These are phyloP conservation scores for Apostasia shenzhenica DNA, from an alignment of 106 monocot species.

Conservation along the genomic window DNA sequence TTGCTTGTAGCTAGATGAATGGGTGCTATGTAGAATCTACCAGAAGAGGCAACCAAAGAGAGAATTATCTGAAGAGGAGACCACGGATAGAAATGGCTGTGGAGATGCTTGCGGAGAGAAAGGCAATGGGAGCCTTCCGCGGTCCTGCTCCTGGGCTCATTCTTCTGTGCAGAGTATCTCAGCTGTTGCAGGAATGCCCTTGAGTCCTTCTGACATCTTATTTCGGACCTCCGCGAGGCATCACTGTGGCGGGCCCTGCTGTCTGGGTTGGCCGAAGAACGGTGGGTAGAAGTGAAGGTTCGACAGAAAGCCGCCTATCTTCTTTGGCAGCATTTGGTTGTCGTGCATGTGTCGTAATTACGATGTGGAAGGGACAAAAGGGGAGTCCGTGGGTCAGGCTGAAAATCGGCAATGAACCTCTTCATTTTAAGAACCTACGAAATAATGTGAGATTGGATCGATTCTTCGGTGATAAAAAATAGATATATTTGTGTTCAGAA, in stretches of 20 bases:
- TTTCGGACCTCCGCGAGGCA: background rate
- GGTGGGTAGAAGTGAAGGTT: background rate
- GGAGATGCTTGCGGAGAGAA: background rate
- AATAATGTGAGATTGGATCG: too few species aligned
- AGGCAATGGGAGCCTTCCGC: background rate
- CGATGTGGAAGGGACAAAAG: background rate
- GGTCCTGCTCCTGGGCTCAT: constrained; percentile 3
- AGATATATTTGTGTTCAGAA: too few species aligned
- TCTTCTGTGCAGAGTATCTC: background rate
- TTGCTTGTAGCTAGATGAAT: constrained; percentile 19
- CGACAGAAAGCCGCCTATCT: too few species aligned
- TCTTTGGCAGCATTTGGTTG: background rate
- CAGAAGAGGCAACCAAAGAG: constrained; percentile 10
- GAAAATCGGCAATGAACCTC: background rate
- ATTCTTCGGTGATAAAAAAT: too few species aligned
- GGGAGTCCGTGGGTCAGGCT: constrained; percentile 4
- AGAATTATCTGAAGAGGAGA: background rate
- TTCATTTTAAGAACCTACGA: too few species aligned
- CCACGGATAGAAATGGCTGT: background rate
- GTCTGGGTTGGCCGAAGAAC: background rate
- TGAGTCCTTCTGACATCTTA: background rate
- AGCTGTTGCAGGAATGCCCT: background rate
- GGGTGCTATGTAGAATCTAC: constrained; percentile 36
- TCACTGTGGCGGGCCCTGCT: background rate
- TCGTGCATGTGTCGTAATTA: background rate